Percentiles rank a stretch among this genome's conserved stretches.
Conservation (phyloP, 352 stramenopile genomes). For the Phytophthora capsici region DNA sequence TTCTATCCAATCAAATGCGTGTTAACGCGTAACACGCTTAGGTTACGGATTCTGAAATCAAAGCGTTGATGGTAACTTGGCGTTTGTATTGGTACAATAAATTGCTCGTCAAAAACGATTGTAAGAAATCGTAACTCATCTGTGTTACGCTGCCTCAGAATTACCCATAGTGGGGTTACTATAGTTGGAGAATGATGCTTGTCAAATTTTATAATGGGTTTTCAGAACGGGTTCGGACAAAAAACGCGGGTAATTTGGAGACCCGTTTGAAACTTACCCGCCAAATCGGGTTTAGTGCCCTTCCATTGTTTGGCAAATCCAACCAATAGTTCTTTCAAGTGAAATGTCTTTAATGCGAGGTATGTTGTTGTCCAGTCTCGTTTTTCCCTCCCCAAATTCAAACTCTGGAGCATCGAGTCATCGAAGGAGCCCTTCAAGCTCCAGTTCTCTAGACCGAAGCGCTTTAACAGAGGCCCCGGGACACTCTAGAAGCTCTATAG, state of each 20-base stretch:
- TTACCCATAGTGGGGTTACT: no score
- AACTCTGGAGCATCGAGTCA: slow-evolving; percentile 40
- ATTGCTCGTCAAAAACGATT: no score
- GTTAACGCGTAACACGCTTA: no score
- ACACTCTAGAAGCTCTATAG: not conserved
- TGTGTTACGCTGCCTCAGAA: no score
- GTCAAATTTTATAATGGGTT: not conserved
- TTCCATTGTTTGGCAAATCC: not conserved
- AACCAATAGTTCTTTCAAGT: not conserved
- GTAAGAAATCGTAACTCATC: no score
- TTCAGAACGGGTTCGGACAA: slow-evolving; percentile 18
- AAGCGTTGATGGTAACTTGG: no score
- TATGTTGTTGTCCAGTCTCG: not conserved
- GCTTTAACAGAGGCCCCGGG: not conserved
- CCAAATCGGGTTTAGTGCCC: slow-evolving; percentile 7
- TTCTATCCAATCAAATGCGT: no score
- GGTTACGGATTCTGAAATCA: no score
- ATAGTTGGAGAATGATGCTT: no score
- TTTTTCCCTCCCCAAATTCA: slow-evolving; percentile 39
- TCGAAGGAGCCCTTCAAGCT: slow-evolving; percentile 53
- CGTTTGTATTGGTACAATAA: no score
- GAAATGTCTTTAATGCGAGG: slow-evolving; percentile 13
- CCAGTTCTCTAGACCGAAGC: not conserved
- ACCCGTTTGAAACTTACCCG: not conserved
- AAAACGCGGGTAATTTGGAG: slow-evolving; percentile 27